A percentile compares a stretch with the other conserved stretches of the same genome.
Evolutionary conservation across 1,139 yeast genomes (phyloP).

Genomic region (Debaryomyces coudertii): DNA sequence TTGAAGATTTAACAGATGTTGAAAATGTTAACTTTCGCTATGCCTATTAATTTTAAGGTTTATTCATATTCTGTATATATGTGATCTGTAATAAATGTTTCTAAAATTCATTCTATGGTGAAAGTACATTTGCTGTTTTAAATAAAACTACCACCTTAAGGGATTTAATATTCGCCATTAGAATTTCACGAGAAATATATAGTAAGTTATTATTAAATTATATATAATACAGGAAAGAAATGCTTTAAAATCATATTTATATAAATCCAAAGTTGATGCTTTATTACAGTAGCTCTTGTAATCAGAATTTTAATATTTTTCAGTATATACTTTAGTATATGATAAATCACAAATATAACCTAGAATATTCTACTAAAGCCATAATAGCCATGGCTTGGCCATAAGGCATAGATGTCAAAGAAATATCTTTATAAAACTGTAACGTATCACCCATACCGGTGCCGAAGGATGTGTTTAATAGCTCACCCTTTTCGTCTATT

Average conservation of each 20-base stretch:
- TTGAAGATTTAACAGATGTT: constrained; percentile 19
- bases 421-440: constrained; percentile 35
- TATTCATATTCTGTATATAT: neutral
- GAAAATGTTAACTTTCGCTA: constrained; percentile 15
- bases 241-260: no score
- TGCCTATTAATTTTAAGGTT: constrained; percentile 5
- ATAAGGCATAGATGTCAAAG: constrained; percentile 37
- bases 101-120: neutral
- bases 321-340: neutral
- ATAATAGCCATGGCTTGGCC: constrained; percentile 43
- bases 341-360: constrained; percentile 22
- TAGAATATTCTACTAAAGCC: constrained; percentile 33
- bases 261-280: neutral
- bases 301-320: no score
- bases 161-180: no score
- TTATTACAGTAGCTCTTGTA: no score
- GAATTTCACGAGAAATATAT: no score
- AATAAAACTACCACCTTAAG: no score
- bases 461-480: constrained; percentile 36
- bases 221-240: no score
- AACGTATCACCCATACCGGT: constrained; percentile 35
- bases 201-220: no score
- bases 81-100: neutral
- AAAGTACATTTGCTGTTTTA: no score
- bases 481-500: constrained; percentile 31